Percentiles rank a stretch among this genome's conserved stretches.
Evolutionary conservation across 2,329 filamentous ascomycete species (phyloP).

Genomic region (Gyromitra esculenta): DNA sequence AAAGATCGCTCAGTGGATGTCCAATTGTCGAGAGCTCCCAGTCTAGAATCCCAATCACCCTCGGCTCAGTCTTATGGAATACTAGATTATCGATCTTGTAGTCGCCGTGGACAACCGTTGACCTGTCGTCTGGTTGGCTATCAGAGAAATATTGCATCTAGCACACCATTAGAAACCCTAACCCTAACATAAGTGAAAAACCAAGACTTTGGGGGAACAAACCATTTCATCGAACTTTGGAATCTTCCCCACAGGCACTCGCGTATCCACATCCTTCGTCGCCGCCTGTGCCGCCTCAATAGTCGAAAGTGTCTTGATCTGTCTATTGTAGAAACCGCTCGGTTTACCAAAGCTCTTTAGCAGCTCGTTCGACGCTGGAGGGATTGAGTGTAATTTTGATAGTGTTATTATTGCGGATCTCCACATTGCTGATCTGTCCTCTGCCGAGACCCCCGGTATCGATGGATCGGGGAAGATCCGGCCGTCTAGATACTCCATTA

Average conservation of each 20-base stretch:
- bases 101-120: conserved; percentile 88
- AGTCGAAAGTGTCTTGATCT: conserved; percentile 81
- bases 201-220: not conserved
- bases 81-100: conserved; percentile 94
- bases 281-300: conserved; percentile 82
- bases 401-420: conserved; percentile 82
- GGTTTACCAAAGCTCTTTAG: conserved; percentile 78
- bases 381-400: conserved; percentile 83
- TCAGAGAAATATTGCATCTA: conserved; percentile 60
- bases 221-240: conserved; percentile 82
- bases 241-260: conserved; percentile 79
- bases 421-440: conserved; percentile 83
- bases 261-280: conserved; percentile 79
- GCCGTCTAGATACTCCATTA: conserved; percentile 95
- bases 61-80: conserved; percentile 86
- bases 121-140: conserved; percentile 79
- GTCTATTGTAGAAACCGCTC: conserved; percentile 82
- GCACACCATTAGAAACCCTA: not conserved
- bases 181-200: conserved; percentile 47
- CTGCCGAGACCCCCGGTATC: conserved; percentile 75
- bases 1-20: conserved; percentile 91
- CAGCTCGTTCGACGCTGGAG: conserved; percentile 61
- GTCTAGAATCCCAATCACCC: conserved; percentile 92
- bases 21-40: conserved; percentile 99
- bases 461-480: conserved; percentile 90